These are phyloP conservation scores for Spinellus fusiger DNA, from an alignment of 192 early-diverging fungal species.

Conservation along the genomic window DNA sequence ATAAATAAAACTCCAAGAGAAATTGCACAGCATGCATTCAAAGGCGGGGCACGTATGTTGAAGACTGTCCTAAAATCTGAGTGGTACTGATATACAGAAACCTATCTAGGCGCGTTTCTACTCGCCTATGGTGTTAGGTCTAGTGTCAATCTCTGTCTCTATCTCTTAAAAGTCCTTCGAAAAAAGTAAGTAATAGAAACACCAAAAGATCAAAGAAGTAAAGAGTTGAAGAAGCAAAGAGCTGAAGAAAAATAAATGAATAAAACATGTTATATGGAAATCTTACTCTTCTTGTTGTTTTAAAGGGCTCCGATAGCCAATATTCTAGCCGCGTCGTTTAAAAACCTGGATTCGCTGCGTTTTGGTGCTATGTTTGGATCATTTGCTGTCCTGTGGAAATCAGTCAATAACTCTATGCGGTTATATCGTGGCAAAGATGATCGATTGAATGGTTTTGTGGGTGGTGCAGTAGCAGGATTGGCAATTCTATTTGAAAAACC, in stretches of 20 bases:
- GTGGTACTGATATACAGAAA: neutral
- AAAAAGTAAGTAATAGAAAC: constrained; percentile 26
- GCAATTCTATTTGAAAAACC: constrained; percentile 48
- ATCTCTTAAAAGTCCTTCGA: constrained; percentile 37
- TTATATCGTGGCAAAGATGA: constrained; percentile 47
- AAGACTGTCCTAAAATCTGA: neutral
- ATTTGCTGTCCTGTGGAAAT: constrained; percentile 71
- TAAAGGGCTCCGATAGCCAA: constrained; percentile 35
- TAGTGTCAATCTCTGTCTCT: constrained; percentile 48
- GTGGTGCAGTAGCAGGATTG: constrained; percentile 50
- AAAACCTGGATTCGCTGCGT: constrained; percentile 50
- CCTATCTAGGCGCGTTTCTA: constrained; percentile 39
- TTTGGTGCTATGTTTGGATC: constrained; percentile 74
- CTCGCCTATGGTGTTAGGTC: constrained; percentile 48
- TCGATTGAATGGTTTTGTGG: constrained; percentile 45
- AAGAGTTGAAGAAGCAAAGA: too few relatives aligned
- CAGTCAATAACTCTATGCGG: constrained; percentile 58
- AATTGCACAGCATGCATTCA: constrained; percentile 39
- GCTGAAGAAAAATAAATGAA: too few relatives aligned
- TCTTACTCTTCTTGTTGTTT: neutral
- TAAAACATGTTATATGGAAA: too few relatives aligned
- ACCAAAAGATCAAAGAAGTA: neutral
- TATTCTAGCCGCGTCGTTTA: constrained; percentile 46
- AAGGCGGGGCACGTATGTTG: constrained; percentile 41
- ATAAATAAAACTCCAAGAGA: constrained; percentile 20